Evolutionary conservation across 345 rosid species (phyloP).

Genomic region (Lepidium aucheri): DNA sequence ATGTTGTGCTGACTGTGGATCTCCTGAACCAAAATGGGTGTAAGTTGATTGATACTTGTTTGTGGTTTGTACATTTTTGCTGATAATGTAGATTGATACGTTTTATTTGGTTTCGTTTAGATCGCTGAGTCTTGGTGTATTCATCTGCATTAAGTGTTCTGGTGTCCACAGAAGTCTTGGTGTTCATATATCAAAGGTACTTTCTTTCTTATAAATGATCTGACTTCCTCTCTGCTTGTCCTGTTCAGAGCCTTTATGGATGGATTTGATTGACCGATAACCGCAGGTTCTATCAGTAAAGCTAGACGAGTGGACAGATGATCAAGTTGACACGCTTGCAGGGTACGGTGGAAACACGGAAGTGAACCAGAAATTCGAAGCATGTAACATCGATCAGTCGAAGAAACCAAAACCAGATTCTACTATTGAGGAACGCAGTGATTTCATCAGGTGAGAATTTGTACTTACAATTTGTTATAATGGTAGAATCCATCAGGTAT

Average conservation of each 20-base stretch:
- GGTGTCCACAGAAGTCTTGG: slow-evolving; percentile 99
- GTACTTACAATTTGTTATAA: not conserved
- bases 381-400: slow-evolving; percentile 45
- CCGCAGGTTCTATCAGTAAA: slow-evolving; percentile 81
- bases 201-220: not conserved
- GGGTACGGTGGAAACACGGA: slow-evolving; percentile 68
- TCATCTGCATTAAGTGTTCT: slow-evolving; percentile 96
- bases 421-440: slow-evolving; percentile 63
- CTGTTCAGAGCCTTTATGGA: slow-evolving; percentile 2
- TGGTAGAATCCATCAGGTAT: no score
- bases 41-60: slow-evolving; percentile 32
- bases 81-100: slow-evolving; percentile 14
- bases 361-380: slow-evolving; percentile 74
- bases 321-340: slow-evolving; percentile 56
- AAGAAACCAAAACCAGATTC: slow-evolving; percentile 79
- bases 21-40: slow-evolving; percentile 98
- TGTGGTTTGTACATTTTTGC: not conserved
- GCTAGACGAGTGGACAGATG: slow-evolving; percentile 95
- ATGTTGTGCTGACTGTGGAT: slow-evolving; percentile 88
- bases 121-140: slow-evolving; percentile 70
- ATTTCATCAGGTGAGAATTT: slow-evolving; percentile 59
- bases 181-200: slow-evolving; percentile 90
- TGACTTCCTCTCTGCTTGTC: not conserved
- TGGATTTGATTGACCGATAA: not conserved
- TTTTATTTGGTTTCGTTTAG: slow-evolving; percentile 38